Base-by-base conservation (phyloP, 2,329 filamentous ascomycete species). In the Simplicillium aogashimaense region DNA sequence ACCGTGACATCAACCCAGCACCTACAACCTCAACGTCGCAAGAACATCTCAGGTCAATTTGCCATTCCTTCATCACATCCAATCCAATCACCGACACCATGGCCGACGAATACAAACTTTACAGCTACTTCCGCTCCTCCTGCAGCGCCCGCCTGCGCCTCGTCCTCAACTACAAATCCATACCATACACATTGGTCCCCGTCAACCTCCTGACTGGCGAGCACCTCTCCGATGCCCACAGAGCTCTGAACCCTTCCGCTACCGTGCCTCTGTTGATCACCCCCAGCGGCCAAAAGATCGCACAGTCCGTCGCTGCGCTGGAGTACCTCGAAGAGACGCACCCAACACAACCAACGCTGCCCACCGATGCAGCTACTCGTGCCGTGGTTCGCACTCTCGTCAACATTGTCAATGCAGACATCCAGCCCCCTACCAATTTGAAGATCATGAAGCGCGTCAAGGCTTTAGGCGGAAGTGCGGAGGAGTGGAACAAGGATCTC, bases 101-200 rank as follows among this genome's bases (percentile, higher is more conserved):
- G 55, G 16, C 48, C 35, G 48, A 56, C 29, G 20, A 25, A 25
- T 65, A 59, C 50, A 63, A 57, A 2, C 67, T 81, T 9, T 69
- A 81, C 60, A 72, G 67, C 44, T 81, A 78, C 59, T 79, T 73
- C 57, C 67, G 74, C 45, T 81, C 77, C 36, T 79, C 75, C 13
- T 81, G 76, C 59, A 73, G 75, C 1, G 75, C 70, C 1, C 71
- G 78, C 11, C 60, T 82, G 5, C 74, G 75, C 35, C 80, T 81
- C 43, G 73, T 74, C 10, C 60, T 78, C 2, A 60, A 72, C 41
- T 60, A 76, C 38, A 81, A 81, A 48, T 52, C 52, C 16, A 65
- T 81, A 39, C 47, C 60, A 3, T 72, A 71, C 47, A 62, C 64
- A 7, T 55, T 62, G 15, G 55, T 65, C 28, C 61, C 64, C 39